phyloP scores from a whole-genome alignment of 148 eudicot species.

The Rhododendron williamsianum region DNA sequence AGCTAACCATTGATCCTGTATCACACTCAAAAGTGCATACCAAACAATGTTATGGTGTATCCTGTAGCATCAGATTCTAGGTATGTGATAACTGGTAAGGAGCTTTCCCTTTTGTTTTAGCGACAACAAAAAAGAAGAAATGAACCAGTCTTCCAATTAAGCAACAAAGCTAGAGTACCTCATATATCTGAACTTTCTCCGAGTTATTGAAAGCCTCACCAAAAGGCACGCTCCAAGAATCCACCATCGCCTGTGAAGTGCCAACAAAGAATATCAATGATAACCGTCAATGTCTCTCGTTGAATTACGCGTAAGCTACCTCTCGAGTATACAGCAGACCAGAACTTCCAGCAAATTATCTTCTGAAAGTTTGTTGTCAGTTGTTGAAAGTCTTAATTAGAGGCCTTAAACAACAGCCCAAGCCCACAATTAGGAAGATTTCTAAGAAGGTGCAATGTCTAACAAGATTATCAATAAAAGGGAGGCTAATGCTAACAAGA shows the following conservation, averaged over 20 bases:
- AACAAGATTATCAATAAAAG: too few species aligned
- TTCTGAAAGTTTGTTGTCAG: not conserved
- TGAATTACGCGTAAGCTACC: not conserved
- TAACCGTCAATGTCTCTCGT: not conserved
- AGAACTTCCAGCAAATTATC: not conserved
- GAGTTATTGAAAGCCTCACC: conserved; percentile 43
- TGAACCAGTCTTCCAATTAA: conserved; percentile 5
- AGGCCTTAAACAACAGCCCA: not conserved
- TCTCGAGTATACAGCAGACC: not conserved
- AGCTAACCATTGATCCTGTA: too few species aligned
- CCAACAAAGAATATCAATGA: conserved; percentile 8
- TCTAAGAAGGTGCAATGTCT: not conserved
- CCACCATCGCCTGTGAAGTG: conserved; percentile 56
- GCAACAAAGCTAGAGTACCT: conserved; percentile 39
- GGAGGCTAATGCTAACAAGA: too few species aligned
- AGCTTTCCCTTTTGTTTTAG: not conserved
- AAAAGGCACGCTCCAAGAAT: conserved; percentile 84
- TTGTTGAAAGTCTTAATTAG: not conserved
- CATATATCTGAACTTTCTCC: conserved; percentile 52
- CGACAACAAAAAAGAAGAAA: not conserved
- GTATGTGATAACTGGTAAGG: not conserved
- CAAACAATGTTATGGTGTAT: not conserved
- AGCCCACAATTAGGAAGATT: not conserved
- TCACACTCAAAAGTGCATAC: too few species aligned
- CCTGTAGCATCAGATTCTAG: not conserved